These are phyloP conservation scores for Botrytis galanthina DNA, from an alignment of 2,329 filamentous ascomycete species.

Conservation along the genomic window DNA sequence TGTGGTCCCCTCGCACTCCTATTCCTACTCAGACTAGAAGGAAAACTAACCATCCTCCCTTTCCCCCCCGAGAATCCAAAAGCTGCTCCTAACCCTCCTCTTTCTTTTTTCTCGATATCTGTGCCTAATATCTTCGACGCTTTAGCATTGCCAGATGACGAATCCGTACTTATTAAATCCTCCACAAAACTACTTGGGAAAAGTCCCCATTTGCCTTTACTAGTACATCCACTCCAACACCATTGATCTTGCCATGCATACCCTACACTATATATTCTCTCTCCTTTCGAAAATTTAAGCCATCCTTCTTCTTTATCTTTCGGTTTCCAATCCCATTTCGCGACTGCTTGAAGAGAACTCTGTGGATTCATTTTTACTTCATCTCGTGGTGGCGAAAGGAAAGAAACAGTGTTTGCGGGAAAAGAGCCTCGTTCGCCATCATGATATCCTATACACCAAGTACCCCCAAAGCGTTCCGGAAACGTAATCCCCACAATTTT, in stretches of 20 bases:
- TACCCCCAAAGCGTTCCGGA: constrained; percentile 32
- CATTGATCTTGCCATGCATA: constrained; percentile 36
- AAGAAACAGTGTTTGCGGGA: constrained; percentile 29
- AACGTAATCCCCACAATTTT: constrained; percentile 37
- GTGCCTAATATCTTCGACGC: constrained; percentile 5
- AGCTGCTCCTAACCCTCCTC: constrained; percentile 4
- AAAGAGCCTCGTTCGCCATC: constrained; percentile 36
- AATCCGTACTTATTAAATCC: constrained; percentile 21
- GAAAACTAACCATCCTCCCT: constrained; percentile 10
- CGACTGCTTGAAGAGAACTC: constrained; percentile 30
- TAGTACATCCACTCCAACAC: constrained; percentile 36
- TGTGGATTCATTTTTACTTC: constrained; percentile 34
- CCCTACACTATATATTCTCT: constrained; percentile 34
- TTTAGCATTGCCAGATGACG: constrained; percentile 6
- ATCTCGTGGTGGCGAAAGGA: constrained; percentile 32
- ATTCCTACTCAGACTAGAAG: constrained; percentile 12
- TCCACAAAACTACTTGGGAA: constrained; percentile 36
- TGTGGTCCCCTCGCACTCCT: not conserved
- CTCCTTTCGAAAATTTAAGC: constrained; percentile 36
- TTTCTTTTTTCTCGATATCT: constrained; percentile 20
- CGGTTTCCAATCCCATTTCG: constrained; percentile 38
- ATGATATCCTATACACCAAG: constrained; percentile 38
- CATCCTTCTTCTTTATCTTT: constrained; percentile 33
- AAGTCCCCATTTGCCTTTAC: constrained; percentile 37
- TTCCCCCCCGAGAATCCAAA: not conserved